These are phyloP conservation scores for Hevea brasiliensis DNA, from an alignment of 345 rosid genomes.

Conservation along the genomic window DNA sequence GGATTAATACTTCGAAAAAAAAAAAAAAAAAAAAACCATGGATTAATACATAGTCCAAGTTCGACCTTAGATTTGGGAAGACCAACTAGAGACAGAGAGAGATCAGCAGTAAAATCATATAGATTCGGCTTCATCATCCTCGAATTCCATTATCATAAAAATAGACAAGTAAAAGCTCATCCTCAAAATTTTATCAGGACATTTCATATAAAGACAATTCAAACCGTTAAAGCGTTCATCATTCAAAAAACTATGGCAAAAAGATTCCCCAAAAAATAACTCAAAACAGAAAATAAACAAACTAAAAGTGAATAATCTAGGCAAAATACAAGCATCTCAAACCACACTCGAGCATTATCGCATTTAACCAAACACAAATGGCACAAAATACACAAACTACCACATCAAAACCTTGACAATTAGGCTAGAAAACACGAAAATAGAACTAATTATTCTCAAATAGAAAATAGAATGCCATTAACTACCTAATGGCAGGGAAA, in stretches of 20 bases:
- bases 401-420: not conserved
- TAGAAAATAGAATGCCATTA: not conserved
- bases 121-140: conserved; percentile 1
- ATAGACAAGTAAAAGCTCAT: not conserved
- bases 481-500: not conserved
- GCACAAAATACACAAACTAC: not conserved
- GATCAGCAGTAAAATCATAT: not conserved
- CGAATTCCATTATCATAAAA: not conserved
- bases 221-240: not conserved
- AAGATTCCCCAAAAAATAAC: not conserved
- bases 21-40: too few relatives aligned
- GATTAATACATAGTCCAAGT: not conserved
- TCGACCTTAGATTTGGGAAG: not conserved
- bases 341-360: not conserved
- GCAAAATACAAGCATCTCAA: not conserved
- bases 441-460: not conserved
- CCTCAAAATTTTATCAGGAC: not conserved
- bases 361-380: not conserved
- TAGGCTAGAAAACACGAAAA: not conserved
- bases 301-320: not conserved
- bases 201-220: not conserved
- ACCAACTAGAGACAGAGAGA: not conserved
- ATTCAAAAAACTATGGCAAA: not conserved
- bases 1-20: not conserved
- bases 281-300: not conserved